Evolutionary conservation across 352 stramenopile species (phyloP), one percentile per base, ranked within the genome.

Genomic region (Phytophthora sp.): DNA sequence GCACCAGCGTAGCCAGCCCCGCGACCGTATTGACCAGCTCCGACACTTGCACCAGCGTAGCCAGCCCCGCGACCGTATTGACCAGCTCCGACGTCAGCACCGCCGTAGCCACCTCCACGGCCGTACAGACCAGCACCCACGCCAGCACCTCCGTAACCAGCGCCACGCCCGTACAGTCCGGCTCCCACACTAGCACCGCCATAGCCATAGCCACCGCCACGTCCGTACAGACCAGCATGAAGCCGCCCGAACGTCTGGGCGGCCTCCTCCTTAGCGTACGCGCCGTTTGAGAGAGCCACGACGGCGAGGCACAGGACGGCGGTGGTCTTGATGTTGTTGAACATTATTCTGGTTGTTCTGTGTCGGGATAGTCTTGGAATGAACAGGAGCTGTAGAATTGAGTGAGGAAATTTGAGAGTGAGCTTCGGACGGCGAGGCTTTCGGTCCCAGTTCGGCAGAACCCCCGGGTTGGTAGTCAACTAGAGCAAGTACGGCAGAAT

Each of bases 171-270:
- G 29, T 33, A 33, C 5, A 33, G 29, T 33, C 29, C 29, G 9
- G 29, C 29, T 5, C 24, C 44, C 2, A 27, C 46, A 13, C 46
- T 29, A 18, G 27, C 46, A 3, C 21, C 12, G 4, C 21, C 50
- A 11, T 47, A 38, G 11, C 36, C 3, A 26, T 12, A 8, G 8
- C 44, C 23, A 54, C 9, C 35, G 9, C 26, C 45, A 38, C 36
- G n/a, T 5, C 41, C 54, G 29, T 52, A 58, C 21, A 57, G 24
- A 1, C 49, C 52, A 2, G 39, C 35, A 20, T 57, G 16, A 0
- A 51, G 31, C 16, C 51, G 46, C 7, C 61, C 61, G 44, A 69
- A 69, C 7, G 61, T 69, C 27, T 64, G 46, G 2, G 61, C 54
- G 15, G 46, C 54, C 46, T 69, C 45, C 21, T 58, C 13, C 31